phyloP scores from a whole-genome alignment of 1,284 basidiomycete species.

The Cyathus pygmaeus region DNA sequence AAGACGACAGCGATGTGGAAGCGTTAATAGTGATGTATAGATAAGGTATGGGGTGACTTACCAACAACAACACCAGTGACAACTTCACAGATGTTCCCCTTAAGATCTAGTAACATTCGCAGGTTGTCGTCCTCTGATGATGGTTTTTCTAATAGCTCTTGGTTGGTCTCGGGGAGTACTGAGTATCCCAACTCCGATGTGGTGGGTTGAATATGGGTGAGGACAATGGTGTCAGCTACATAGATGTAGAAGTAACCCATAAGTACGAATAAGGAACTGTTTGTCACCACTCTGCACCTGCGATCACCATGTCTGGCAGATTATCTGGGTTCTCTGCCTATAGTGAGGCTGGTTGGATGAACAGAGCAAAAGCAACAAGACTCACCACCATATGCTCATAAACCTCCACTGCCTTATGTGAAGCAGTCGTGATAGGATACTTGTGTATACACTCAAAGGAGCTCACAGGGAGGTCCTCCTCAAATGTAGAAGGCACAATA shows the following conservation, averaged over 20 bases:
- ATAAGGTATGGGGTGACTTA: conserved; percentile 46
- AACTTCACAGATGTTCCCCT: conserved; percentile 88
- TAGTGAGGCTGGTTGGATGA: conserved; percentile 3
- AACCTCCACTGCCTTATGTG: conserved; percentile 93
- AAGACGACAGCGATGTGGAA: conserved; percentile 3
- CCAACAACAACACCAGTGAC: conserved; percentile 89
- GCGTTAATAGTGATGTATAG: background rate
- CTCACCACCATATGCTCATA: conserved; percentile 86
- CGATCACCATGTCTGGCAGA: conserved; percentile 70
- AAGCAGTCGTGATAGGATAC: conserved; percentile 93
- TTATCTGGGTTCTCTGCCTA: conserved; percentile 72
- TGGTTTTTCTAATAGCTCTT: conserved; percentile 93
- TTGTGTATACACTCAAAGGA: conserved; percentile 85
- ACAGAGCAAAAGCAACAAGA: conserved; percentile 16
- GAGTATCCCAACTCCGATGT: conserved; percentile 62
- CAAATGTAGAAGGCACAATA: conserved; percentile 89
- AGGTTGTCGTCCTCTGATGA: conserved; percentile 83
- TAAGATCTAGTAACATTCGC: conserved; percentile 89
- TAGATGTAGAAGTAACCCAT: background rate
- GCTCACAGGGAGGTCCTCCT: conserved; percentile 80
- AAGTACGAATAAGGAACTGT: background rate
- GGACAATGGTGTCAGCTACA: conserved; percentile 90
- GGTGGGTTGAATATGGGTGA: conserved; percentile 77
- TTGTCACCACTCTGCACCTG: conserved; percentile 59
- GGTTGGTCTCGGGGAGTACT: conserved; percentile 56